These are phyloP conservation scores for Trypanosoma melophagium DNA, from an alignment of 208 protist species.

Conservation along the genomic window DNA sequence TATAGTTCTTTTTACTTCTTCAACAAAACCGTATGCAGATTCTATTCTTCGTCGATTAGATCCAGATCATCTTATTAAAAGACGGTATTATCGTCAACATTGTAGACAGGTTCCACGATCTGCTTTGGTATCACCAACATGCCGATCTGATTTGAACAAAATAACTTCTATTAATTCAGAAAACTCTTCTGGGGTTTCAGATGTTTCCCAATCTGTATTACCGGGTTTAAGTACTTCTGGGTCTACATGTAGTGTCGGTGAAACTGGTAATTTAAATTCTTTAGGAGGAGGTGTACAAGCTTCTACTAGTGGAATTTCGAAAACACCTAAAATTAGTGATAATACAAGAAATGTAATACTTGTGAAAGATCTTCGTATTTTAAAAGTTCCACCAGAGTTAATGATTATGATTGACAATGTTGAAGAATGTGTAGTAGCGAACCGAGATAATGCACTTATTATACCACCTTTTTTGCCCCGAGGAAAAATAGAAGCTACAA, in stretches of 20 bases:
- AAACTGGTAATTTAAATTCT: not conserved
- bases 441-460: constrained; percentile 80
- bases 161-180: not conserved
- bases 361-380: constrained; percentile 79
- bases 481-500: constrained; percentile 2
- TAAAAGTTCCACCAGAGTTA: constrained; percentile 82
- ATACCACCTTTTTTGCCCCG: constrained; percentile 78
- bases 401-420: constrained; percentile 88
- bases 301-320: not conserved
- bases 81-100: constrained; percentile 81
- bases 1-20: constrained; percentile 86
- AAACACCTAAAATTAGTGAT: not conserved
- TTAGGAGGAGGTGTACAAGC: not conserved
- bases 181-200: not conserved
- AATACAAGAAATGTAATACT: constrained; percentile 34
- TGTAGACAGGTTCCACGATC: constrained; percentile 62
- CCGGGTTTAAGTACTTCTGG: too few relatives aligned
- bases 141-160: not conserved
- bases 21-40: constrained; percentile 86
- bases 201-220: too few relatives aligned
- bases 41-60: constrained; percentile 85
- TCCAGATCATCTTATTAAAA: constrained; percentile 57
- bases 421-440: constrained; percentile 74
- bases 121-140: constrained; percentile 18
- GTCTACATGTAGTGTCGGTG: not conserved